phyloP scores from a whole-genome alignment of 179 eudicot species.

The Carnegiea gigantea region DNA sequence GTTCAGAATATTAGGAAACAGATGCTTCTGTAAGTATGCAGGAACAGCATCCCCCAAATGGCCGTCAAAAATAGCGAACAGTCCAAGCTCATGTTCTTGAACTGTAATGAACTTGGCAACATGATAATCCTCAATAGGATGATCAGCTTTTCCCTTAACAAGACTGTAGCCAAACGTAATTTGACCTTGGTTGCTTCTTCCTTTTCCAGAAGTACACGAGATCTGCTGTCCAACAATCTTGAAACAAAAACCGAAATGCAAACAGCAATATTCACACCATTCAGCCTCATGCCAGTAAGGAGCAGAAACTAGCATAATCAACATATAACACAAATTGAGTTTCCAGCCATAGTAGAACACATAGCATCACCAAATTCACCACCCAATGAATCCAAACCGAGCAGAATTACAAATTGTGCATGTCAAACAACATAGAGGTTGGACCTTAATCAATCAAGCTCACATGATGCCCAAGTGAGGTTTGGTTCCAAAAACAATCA shows the following conservation, averaged over 20 bases:
- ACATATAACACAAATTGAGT: background rate
- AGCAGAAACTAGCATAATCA: background rate
- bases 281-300: background rate
- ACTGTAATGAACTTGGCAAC: slow-evolving; percentile 55
- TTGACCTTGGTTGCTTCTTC: slow-evolving; percentile 48
- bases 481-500: background rate
- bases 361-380: too few relatives aligned
- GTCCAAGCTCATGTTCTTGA: slow-evolving; percentile 58
- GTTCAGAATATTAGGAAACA: slow-evolving; percentile 56
- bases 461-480: background rate
- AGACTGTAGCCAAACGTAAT: slow-evolving; percentile 59
- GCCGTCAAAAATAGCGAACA: slow-evolving; percentile 78
- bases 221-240: slow-evolving; percentile 31
- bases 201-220: slow-evolving; percentile 51
- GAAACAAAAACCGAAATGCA: background rate
- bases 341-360: background rate
- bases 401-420: background rate
- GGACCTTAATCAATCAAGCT: too few relatives aligned
- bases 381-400: background rate
- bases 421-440: background rate
- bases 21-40: slow-evolving; percentile 52
- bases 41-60: slow-evolving; percentile 71
- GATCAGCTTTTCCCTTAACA: slow-evolving; percentile 69
- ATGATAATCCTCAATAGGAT: slow-evolving; percentile 81
- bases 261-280: background rate